Conservation (phyloP, 768 basidiomycete genomes). For the Kwoniella sp. region DNA sequence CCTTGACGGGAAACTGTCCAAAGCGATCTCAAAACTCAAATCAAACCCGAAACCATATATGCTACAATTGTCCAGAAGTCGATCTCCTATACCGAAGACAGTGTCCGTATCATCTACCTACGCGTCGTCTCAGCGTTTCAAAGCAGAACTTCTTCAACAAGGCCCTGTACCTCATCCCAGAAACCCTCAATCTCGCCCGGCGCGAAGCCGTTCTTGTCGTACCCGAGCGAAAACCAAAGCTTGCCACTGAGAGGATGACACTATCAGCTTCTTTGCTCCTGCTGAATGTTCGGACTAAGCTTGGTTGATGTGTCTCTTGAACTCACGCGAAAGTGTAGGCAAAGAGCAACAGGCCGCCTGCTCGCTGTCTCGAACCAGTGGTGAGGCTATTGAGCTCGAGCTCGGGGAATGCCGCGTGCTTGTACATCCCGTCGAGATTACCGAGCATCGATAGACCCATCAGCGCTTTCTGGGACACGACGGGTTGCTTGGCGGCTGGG, state of each 20-base stretch:
- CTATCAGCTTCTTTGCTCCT: slow-evolving; percentile 6
- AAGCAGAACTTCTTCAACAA: slow-evolving; percentile 66
- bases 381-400: slow-evolving; percentile 73
- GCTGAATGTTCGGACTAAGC: background rate
- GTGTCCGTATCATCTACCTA: background rate
- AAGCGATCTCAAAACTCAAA: background rate
- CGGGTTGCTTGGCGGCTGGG: slow-evolving; percentile 59
- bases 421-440: slow-evolving; percentile 79
- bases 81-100: too few relatives aligned
- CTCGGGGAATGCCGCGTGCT: slow-evolving; percentile 65
- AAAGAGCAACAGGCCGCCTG: slow-evolving; percentile 78
- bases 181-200: slow-evolving; percentile 65
- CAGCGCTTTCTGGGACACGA: slow-evolving; percentile 61
- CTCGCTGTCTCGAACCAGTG: slow-evolving; percentile 79
- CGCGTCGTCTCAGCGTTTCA: background rate
- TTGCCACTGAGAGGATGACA: slow-evolving; percentile 61
- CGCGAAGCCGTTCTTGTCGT: slow-evolving; percentile 76
- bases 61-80: background rate
- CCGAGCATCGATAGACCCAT: slow-evolving; percentile 82
- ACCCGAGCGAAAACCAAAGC: slow-evolving; percentile 77
- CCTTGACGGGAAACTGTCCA: background rate
- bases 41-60: background rate
- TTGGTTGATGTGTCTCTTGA: too few relatives aligned
- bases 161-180: slow-evolving; percentile 66
- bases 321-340: slow-evolving; percentile 59